Evolutionary conservation across 257 asterid genomes (phyloP), one percentile per base, ranked within the genome.

Genomic region (Eustoma russellianum): DNA sequence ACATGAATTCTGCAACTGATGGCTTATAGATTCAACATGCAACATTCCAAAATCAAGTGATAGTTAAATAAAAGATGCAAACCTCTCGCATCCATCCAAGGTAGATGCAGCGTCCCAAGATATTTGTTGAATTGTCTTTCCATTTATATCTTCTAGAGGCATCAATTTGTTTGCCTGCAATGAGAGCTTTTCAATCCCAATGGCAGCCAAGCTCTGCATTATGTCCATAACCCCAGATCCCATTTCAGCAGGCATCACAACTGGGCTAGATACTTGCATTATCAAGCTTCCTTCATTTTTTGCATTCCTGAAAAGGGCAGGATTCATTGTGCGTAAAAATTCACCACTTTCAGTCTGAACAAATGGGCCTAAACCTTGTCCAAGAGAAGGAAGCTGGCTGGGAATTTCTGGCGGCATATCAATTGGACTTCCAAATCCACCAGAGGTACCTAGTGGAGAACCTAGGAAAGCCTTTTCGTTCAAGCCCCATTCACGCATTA

Each of bases 221-320:
- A 91, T 73, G 74, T 77, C 93, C 90, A 79, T 82, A 24, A 84
- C 84, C 45, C 86, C 82, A 33, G 95, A 79, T 50, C 97, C 98
- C 95, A 91, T 82, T 64, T 84, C 94, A 3, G 98, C 95, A 48
- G 98, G 98, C 75, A 87, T 83, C 60, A 91, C 98, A 62, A 91
- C 94, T 7, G 97, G 88, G 66, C 67, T 77, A 43, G 96, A 91
- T 13, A 77, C 98, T 78, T 91, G 98, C 98, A 91, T 80, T 38
- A 88, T 71, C 64, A 91, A 66, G 70, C 76, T 78, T 68, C 98
- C 98, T 45, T 81, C 90, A 55, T 60, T 72, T 60, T 80, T 87
- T 44, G 93, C 71, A 52, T 68, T 73, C 70, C 35, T 63, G 74
- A 91, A 91, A 63, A 84, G 71, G 12, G 69, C 55, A 47, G 98